These are phyloP conservation scores for Pestalotiopsis sp. DNA, from an alignment of 2,329 filamentous ascomycete genomes.

Conservation along the genomic window DNA sequence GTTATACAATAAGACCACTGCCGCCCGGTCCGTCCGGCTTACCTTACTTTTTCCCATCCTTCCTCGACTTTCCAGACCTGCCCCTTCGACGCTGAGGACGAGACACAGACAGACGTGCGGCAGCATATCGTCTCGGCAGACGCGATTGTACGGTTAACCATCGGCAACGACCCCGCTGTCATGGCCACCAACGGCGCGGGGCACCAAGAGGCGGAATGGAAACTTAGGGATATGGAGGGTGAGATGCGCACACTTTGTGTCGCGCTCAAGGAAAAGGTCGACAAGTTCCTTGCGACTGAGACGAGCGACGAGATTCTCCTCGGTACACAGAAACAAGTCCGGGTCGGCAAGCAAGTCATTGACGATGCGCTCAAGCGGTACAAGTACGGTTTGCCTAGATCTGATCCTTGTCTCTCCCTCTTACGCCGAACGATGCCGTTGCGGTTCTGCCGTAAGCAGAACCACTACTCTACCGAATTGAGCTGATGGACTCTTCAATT, in stretches of 20 bases:
- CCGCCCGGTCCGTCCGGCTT: not conserved
- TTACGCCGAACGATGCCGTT: not conserved
- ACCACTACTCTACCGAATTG: not conserved
- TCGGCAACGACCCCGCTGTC: not conserved
- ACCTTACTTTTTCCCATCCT: not conserved
- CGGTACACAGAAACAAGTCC: slow-evolving; percentile 73
- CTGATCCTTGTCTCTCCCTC: slow-evolving; percentile 11
- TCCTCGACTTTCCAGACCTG: not conserved
- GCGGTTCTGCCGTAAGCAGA: not conserved
- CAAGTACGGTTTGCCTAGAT: slow-evolving; percentile 50
- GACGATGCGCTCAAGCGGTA: slow-evolving; percentile 75
- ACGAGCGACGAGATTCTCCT: slow-evolving; percentile 57
- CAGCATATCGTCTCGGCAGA: not conserved
- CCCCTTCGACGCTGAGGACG: not conserved
- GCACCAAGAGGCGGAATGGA: slow-evolving; percentile 2
- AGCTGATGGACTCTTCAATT: not conserved
- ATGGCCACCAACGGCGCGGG: slow-evolving; percentile 3
- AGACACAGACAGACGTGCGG: not conserved
- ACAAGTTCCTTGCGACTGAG: slow-evolving; percentile 64
- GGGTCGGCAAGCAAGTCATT: slow-evolving; percentile 71
- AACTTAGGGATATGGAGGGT: slow-evolving; percentile 2
- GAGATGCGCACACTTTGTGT: slow-evolving; percentile 37
- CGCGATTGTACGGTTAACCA: not conserved
- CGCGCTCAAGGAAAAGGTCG: slow-evolving; percentile 59
- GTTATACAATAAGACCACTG: not conserved